Evolutionary conservation across 148 eudicot species (phyloP).

Genomic region (Simmondsia chinensis): DNA sequence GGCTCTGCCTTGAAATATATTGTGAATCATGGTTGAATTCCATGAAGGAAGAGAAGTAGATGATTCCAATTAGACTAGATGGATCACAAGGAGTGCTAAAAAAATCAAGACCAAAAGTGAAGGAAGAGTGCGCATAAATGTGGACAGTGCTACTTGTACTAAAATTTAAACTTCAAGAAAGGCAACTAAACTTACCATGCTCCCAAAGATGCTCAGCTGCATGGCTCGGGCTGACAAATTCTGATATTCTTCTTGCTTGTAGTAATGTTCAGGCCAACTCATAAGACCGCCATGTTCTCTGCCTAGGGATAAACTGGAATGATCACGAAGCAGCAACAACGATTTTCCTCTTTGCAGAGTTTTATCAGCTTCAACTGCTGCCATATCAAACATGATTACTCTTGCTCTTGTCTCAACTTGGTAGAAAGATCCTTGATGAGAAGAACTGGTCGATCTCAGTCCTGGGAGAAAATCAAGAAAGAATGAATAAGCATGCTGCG

Average conservation of each 20-base stretch:
- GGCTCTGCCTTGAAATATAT: too few species aligned
- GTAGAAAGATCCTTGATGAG: slow-evolving; percentile 39
- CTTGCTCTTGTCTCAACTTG: slow-evolving; percentile 75
- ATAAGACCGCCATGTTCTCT: slow-evolving; percentile 56
- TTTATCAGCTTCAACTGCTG: slow-evolving; percentile 36
- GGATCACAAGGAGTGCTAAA: too few species aligned
- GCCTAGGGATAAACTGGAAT: slow-evolving; percentile 28
- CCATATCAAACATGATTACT: slow-evolving; percentile 57
- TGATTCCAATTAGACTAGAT: too few species aligned
- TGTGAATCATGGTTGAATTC: too few species aligned
- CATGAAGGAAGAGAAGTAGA: not conserved
- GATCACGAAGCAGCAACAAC: slow-evolving; percentile 45
- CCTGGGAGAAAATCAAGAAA: slow-evolving; percentile 30
- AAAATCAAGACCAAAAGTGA: too few species aligned
- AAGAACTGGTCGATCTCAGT: slow-evolving; percentile 32
- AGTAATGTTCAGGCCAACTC: slow-evolving; percentile 74
- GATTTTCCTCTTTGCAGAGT: slow-evolving; percentile 51
- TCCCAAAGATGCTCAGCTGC: slow-evolving; percentile 80
- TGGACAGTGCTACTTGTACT: too few species aligned
- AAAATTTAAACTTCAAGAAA: not conserved
- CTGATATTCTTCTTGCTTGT: slow-evolving; percentile 20
- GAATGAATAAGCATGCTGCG: too few species aligned
- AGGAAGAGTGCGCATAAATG: too few species aligned
- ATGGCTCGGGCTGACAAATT: slow-evolving; percentile 63
- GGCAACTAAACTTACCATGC: slow-evolving; percentile 38